These are phyloP conservation scores for Mediolabrus comicus DNA, from an alignment of 108 stramenopile genomes.

Conservation along the genomic window DNA sequence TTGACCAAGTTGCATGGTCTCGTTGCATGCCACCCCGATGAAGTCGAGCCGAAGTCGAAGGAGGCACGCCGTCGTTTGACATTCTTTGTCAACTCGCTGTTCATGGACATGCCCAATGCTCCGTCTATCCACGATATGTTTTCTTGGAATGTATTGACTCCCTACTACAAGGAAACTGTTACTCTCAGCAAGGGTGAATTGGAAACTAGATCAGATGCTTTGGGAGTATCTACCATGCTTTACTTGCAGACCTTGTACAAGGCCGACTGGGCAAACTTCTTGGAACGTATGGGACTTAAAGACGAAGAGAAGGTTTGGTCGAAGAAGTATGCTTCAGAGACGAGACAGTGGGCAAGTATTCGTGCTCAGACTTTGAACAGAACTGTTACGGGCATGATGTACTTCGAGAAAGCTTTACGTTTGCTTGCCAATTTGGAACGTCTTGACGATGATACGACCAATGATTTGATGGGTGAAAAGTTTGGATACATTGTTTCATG, in stretches of 20 bases:
- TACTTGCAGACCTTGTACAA: conserved; percentile 96
- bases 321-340: conserved; percentile 84
- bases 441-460: conserved; percentile 84
- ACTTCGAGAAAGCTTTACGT: conserved; percentile 94
- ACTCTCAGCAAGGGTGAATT: conserved; percentile 91
- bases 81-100: conserved; percentile 97
- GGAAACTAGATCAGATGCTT: conserved; percentile 85
- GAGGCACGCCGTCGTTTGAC: conserved; percentile 94
- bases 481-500: conserved; percentile 97
- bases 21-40: conserved; percentile 87
- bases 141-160: conserved; percentile 96
- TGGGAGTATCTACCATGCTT: conserved; percentile 92
- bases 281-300: conserved; percentile 84
- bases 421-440: conserved; percentile 93
- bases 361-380: conserved; percentile 94
- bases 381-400: conserved; percentile 99
- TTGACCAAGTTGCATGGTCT: conserved; percentile 92
- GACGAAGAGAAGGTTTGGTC: conserved; percentile 93
- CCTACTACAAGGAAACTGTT: conserved; percentile 97
- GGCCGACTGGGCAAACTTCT: conserved; percentile 94
- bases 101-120: conserved; percentile 98
- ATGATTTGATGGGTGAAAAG: conserved; percentile 92
- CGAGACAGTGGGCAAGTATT: conserved; percentile 95
- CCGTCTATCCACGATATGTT: conserved; percentile 95
- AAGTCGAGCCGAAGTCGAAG: conserved; percentile 94